A percentile compares a stretch with the other conserved stretches of the same genome.
These are phyloP conservation scores for Stylosanthes scabra DNA, from an alignment of 331 rosid species.

Conservation along the genomic window DNA sequence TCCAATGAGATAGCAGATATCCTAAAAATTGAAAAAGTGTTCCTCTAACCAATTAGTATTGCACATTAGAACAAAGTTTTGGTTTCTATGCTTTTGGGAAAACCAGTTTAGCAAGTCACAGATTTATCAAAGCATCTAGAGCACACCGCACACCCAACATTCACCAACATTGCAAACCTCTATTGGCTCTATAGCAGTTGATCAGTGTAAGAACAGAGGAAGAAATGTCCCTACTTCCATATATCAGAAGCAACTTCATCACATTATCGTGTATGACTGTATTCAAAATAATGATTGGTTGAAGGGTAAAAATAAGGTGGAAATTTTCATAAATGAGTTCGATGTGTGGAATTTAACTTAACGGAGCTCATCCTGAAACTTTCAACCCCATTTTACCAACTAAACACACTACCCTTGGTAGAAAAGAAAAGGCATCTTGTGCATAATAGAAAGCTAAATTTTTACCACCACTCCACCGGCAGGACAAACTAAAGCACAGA, in stretches of 20 bases:
- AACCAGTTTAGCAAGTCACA: conserved; percentile 2
- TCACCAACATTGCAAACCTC: neutral
- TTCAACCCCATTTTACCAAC: too few species aligned
- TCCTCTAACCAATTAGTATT: conserved; percentile 22
- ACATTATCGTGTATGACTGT: neutral
- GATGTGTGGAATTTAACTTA: too few species aligned
- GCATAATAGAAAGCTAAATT: neutral
- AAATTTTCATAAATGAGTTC: too few species aligned
- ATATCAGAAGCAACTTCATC: conserved; percentile 3
- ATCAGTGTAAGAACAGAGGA: conserved; percentile 12
- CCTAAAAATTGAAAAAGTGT: conserved; percentile 8
- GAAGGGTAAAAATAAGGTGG: too few species aligned
- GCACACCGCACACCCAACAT: neutral
- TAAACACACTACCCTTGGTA: too few species aligned
- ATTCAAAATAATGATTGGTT: conserved; percentile 1
- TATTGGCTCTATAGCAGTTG: too few species aligned
- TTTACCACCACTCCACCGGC: neutral
- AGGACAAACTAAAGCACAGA: neutral
- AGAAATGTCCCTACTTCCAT: neutral
- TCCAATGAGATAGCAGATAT: neutral
- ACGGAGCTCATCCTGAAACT: too few species aligned
- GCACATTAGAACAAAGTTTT: conserved; percentile 2
- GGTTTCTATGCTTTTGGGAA: neutral
- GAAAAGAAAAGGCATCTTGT: neutral
- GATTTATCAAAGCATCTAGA: neutral